Base-by-base conservation (phyloP, 108 stramenopile genomes). In the Fistulifera pelliculosa region DNA sequence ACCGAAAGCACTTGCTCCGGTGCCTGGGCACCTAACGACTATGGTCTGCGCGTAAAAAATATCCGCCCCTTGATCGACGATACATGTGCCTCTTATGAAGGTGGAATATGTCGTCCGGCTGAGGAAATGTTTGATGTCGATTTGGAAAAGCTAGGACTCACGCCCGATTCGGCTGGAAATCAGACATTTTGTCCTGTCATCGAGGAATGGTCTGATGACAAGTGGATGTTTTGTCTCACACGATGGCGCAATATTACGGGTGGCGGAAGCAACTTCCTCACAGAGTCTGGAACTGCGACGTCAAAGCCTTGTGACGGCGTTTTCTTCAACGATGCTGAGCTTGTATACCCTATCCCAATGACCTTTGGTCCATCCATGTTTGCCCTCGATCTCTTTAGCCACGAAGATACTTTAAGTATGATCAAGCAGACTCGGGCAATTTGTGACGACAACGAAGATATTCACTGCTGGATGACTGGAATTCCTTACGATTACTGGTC, bases 401-500 rank as follows among this genome's bases (percentile, higher is more conserved):
- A 75, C 38, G 49, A 69, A 16, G 54, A 47, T 13, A 70, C 68
- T 1, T 27, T 70, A 6, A 56, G 61, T 35, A 49, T 75, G 54
- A 51, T 75, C 12, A 44, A 69, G 15, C 60, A 69, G 42, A 75
- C 74, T 17, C 59, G 74, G n/a, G 58, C 47, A 17, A 24, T 64
- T 41, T 75, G 74, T 54, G 74, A 75, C 45, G 58, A 74, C 13
- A 44, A 70, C 45, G 24, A 22, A 15, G 56, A 63, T 13, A 23
- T 70, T 21, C 74, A 62, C 52, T 75, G 74, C 55, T 75, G 62
- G 60, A 41, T 75, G 39, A 58, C 68, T 1, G 73, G 73, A 27
- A 58, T 53, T 48, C 73, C 73, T 0, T 74, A 65, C 49, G 63
- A 68, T 54, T 74, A 69, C 31, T 74, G 73, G 73, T 54, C 61